Evolutionary conservation across 2,329 filamentous ascomycete species (phyloP).

Genomic region (Pseudopithomyces chartarum): DNA sequence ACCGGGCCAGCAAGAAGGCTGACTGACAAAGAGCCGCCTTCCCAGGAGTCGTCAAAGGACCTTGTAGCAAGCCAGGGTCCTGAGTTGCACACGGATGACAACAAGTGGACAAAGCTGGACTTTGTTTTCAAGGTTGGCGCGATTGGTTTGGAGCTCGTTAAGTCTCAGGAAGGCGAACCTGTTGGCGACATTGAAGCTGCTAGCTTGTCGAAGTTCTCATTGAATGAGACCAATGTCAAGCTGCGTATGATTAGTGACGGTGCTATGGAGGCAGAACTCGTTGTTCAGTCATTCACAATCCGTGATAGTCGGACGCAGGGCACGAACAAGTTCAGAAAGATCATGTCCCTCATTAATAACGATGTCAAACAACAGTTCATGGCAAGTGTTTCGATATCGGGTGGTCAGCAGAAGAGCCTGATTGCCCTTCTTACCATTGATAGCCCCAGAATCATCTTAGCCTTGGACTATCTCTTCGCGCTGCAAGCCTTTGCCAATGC

Average conservation of each 20-base stretch:
- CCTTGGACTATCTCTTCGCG: slow-evolving; percentile 92
- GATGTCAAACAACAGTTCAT: slow-evolving; percentile 94
- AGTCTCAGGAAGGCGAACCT: slow-evolving; percentile 74
- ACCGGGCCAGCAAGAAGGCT: slow-evolving; percentile 55
- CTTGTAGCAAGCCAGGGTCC: slow-evolving; percentile 58
- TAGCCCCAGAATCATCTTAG: slow-evolving; percentile 92
- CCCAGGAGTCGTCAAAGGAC: slow-evolving; percentile 52
- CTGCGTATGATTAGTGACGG: slow-evolving; percentile 90
- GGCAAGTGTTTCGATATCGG: slow-evolving; percentile 93
- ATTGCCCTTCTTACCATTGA: slow-evolving; percentile 94
- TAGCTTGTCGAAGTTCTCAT: slow-evolving; percentile 89
- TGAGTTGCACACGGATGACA: slow-evolving; percentile 69
- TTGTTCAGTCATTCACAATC: slow-evolving; percentile 94
- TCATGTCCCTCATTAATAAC: slow-evolving; percentile 96
- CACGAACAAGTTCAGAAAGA: slow-evolving; percentile 94
- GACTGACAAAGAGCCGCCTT: slow-evolving; percentile 43
- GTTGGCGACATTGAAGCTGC: slow-evolving; percentile 78
- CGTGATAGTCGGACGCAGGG: slow-evolving; percentile 87
- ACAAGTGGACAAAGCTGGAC: slow-evolving; percentile 91
- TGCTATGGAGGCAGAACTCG: slow-evolving; percentile 87
- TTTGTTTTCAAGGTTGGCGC: slow-evolving; percentile 87
- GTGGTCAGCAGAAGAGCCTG: slow-evolving; percentile 77
- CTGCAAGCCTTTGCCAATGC: slow-evolving; percentile 81
- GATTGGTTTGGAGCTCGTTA: slow-evolving; percentile 84
- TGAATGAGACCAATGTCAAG: slow-evolving; percentile 92